Conservation (phyloP, 1,284 basidiomycete genomes). For the Marasmius oreades region DNA sequence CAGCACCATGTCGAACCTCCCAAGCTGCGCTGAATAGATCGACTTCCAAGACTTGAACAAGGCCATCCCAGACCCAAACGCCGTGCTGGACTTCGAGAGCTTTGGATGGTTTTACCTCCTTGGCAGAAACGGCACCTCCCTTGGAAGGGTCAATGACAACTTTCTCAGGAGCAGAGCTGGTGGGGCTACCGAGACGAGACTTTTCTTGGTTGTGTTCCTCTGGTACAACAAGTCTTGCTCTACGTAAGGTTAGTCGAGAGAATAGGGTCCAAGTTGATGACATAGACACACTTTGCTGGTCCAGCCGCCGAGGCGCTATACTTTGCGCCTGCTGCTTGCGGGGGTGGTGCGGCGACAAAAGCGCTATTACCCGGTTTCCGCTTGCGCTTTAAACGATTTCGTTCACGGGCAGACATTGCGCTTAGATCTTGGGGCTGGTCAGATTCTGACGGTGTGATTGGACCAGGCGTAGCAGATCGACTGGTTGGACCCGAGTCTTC, state of each 20-base stretch:
- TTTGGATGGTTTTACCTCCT: conserved; percentile 67
- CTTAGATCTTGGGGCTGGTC: conserved; percentile 38
- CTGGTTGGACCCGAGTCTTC: conserved; percentile 31
- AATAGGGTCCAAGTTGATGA: background rate
- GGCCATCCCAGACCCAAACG: conserved; percentile 86
- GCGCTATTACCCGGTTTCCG: conserved; percentile 82
- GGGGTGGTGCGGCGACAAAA: conserved; percentile 70
- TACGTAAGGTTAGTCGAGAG: conserved; percentile 23
- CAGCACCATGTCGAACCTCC: conserved; percentile 95
- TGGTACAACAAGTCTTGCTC: conserved; percentile 62
- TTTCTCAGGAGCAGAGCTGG: conserved; percentile 47
- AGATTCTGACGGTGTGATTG: conserved; percentile 39
- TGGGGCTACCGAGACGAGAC: conserved; percentile 59
- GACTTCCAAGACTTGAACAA: conserved; percentile 80
- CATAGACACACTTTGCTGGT: conserved; percentile 50
- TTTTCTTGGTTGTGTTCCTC: conserved; percentile 45
- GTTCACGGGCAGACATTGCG: conserved; percentile 78
- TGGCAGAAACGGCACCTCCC: conserved; percentile 77
- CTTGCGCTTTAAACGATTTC: conserved; percentile 88
- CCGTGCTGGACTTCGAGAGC: conserved; percentile 72
- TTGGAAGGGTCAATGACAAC: conserved; percentile 74
- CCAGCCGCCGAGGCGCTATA: conserved; percentile 54
- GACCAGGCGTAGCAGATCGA: conserved; percentile 55
- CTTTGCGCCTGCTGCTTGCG: conserved; percentile 53
- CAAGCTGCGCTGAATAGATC: conserved; percentile 87